Evolutionary conservation across 2,329 filamentous ascomycete species (phyloP), one percentile per base, ranked within the genome.

Genomic region (Hypocrella siamensis): DNA sequence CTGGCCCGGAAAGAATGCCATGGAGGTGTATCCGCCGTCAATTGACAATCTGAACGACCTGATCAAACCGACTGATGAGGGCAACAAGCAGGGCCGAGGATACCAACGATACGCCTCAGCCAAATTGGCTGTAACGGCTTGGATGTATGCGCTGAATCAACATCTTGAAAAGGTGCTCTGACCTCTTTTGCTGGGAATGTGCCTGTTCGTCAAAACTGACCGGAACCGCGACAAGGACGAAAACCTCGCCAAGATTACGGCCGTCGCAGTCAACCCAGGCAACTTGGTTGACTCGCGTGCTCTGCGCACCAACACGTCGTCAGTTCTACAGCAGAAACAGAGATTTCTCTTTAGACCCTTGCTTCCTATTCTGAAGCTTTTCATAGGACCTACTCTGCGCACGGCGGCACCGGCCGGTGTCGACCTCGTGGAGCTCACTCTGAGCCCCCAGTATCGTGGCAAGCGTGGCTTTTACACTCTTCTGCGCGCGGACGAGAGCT

Each of bases 211-310:
- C n/a, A n/a, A n/a, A n/a, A n/a, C n/a, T n/a, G n/a, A n/a, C n/a
- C n/a, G 12, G 21, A 24, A n/a, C 10, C 3, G 25, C 25, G 11
- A 12, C n/a, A 10, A 26, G 25, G n/a, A 28, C 18, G 27, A 10
- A n/a, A n/a, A 27, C 6, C 29, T 33, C 17, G 15, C 16, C 25
- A 28, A 36, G 3, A 22, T 36, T 5, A 30, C 30, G 17, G 34
- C 27, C 17, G 24, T 36, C 8, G 34, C 34, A 6, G 26, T 36
- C 8, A 36, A 36, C 21, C 34, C 34, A 12, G 34, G 34, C n/a
- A 28, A 24, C 17, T 26, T 36, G 19, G 26, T 28, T 19, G 34
- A 36, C 28, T 32, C 34, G n/a, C 30, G 30, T 19, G 26, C 22
- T 17, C 28, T 36, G 15, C 34, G 29, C 15, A 36, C 34, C 26